phyloP scores from a whole-genome alignment of 352 stramenopile species.

The Pythium volutum region DNA sequence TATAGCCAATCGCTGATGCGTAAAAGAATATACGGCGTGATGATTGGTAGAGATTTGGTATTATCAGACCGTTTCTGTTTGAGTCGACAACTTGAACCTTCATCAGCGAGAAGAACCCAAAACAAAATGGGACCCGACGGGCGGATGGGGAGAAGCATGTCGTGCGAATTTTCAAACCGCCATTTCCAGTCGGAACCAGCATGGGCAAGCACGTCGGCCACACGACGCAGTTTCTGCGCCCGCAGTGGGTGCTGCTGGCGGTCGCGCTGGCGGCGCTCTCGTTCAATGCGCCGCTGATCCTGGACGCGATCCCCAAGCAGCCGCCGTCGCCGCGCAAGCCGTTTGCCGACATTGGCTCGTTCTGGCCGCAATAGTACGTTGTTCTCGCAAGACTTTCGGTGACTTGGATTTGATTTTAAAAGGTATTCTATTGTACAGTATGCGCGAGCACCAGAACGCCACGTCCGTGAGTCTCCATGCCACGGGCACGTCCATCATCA shows the following conservation, averaged over 20 bases:
- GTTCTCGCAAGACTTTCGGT: neutral
- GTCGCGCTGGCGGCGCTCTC: constrained; percentile 31
- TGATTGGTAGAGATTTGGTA: neutral
- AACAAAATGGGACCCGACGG: neutral
- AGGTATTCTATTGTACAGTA: constrained; percentile 13
- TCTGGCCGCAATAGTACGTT: constrained; percentile 48
- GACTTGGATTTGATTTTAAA: neutral
- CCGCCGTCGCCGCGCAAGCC: constrained; percentile 36
- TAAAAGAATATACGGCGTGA: neutral
- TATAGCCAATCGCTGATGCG: constrained; percentile 1
- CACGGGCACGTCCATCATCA: constrained; percentile 38
- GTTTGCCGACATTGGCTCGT: constrained; percentile 35
- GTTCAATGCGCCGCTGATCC: constrained; percentile 20
- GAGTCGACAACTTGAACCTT: constrained; percentile 4
- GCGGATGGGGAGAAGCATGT: neutral
- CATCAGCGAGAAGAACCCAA: too few species aligned
- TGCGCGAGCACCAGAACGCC: constrained; percentile 43
- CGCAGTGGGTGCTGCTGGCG: constrained; percentile 33
- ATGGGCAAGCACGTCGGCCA: constrained; percentile 28
- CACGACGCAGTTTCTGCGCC: constrained; percentile 25
- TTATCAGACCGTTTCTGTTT: neutral
- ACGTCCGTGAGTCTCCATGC: constrained; percentile 43
- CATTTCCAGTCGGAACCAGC: neutral
- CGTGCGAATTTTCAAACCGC: neutral
- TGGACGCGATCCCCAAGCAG: constrained; percentile 19